These are phyloP conservation scores for Colletotrichum filicis DNA, from an alignment of 2,329 filamentous ascomycete species.

Conservation along the genomic window DNA sequence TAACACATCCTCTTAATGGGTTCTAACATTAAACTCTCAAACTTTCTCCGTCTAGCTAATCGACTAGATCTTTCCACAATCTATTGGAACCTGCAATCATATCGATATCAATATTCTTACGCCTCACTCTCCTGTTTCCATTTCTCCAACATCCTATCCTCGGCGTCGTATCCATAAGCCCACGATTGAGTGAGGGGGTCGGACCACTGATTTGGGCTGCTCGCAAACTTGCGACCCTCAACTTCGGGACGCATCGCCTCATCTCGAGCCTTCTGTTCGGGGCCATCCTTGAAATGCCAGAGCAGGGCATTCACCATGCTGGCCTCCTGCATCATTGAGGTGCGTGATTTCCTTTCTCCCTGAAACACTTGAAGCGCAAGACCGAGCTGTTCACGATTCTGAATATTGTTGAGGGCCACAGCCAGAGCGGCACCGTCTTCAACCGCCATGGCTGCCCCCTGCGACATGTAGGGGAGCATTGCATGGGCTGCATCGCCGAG, in stretches of 20 bases:
- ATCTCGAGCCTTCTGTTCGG: conserved; percentile 53
- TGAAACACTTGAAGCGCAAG: conserved; percentile 61
- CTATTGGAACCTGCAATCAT: not conserved
- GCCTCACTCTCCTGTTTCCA: conserved; percentile 36
- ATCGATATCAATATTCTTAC: too few species aligned
- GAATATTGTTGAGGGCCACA: conserved; percentile 60
- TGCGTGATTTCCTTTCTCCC: conserved; percentile 65
- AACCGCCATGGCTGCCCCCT: conserved; percentile 67
- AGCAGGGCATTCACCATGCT: conserved; percentile 62
- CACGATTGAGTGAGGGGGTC: conserved; percentile 57
- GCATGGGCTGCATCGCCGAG: conserved; percentile 74
- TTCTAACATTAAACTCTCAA: not conserved
- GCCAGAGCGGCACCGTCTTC: conserved; percentile 70
- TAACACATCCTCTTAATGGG: too few species aligned
- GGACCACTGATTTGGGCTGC: conserved; percentile 60
- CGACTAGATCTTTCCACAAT: not conserved
- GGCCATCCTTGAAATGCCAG: conserved; percentile 58
- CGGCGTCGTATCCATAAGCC: conserved; percentile 61
- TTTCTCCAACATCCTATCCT: conserved; percentile 46
- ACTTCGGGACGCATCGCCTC: conserved; percentile 53
- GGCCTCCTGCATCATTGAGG: conserved; percentile 68
- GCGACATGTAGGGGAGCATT: conserved; percentile 70
- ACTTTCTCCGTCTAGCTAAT: not conserved
- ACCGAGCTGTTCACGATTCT: conserved; percentile 45
- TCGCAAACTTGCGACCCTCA: conserved; percentile 46